Conservation (phyloP, 2,329 filamentous ascomycete genomes). For the Colletotrichum musae region DNA sequence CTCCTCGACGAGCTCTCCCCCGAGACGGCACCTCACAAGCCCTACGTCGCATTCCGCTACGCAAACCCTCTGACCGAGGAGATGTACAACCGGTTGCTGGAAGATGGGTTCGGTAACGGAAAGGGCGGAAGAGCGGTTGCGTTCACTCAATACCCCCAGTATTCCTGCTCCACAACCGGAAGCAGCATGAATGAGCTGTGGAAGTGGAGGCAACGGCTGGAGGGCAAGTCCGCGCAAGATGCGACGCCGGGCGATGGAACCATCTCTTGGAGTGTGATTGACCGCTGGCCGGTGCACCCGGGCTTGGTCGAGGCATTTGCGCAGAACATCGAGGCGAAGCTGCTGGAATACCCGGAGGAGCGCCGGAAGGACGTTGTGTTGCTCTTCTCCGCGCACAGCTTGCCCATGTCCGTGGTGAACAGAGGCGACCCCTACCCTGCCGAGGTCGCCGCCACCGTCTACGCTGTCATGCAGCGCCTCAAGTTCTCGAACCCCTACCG, state of each 20-base stretch:
- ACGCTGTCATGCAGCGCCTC: constrained; percentile 95
- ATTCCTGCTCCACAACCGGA: constrained; percentile 97
- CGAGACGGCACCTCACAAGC: constrained; percentile 95
- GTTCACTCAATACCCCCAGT: constrained; percentile 98
- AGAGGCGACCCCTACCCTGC: constrained; percentile 94
- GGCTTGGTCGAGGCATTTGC: constrained; percentile 94
- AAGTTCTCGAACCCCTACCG: constrained; percentile 92
- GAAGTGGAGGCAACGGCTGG: constrained; percentile 93
- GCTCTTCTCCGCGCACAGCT: constrained; percentile 93
- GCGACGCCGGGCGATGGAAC: constrained; percentile 72
- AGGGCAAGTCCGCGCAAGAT: constrained; percentile 77
- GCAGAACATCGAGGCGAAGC: constrained; percentile 88
- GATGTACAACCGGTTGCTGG: constrained; percentile 86
- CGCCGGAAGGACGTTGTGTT: constrained; percentile 85
- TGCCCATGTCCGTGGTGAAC: constrained; percentile 98
- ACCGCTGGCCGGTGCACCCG: constrained; percentile 94
- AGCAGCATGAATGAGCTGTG: constrained; percentile 97
- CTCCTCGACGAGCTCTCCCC: constrained; percentile 91
- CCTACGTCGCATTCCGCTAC: constrained; percentile 97
- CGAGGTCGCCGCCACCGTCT: constrained; percentile 95
- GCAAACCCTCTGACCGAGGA: constrained; percentile 94
- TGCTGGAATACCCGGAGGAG: constrained; percentile 87
- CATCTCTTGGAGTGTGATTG: constrained; percentile 97
- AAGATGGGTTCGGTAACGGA: constrained; percentile 91
- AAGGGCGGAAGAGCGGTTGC: constrained; percentile 94